phyloP scores from a whole-genome alignment of 2,329 filamentous ascomycete genomes.

The Didymella exigua region DNA sequence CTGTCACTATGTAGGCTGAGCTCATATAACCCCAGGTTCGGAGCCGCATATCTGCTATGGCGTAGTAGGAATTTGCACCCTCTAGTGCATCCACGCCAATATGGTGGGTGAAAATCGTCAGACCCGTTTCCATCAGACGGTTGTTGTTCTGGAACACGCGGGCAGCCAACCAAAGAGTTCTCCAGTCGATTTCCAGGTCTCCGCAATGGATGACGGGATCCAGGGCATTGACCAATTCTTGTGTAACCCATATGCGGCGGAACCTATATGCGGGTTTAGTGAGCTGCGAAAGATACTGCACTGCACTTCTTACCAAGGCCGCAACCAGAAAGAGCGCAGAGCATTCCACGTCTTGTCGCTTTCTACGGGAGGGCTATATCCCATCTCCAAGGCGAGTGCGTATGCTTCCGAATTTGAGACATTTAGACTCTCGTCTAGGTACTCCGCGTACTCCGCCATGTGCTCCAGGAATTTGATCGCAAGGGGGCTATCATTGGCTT shows the following conservation, averaged over 20 bases:
- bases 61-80: not conserved
- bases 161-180: not conserved
- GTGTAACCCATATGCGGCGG: not conserved
- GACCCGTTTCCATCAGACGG: not conserved
- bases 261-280: not conserved
- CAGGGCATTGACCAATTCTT: not conserved
- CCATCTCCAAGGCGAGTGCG: not conserved
- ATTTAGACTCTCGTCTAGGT: not conserved
- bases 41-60: not conserved
- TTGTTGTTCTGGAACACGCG: not conserved
- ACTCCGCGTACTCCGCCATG: not conserved
- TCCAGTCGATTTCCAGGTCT: not conserved
- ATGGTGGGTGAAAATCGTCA: not conserved
- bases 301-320: not conserved
- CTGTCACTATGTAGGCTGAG: not conserved
- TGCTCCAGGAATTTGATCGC: not conserved
- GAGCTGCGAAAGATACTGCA: not conserved
- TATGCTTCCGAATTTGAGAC: not conserved
- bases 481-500: not conserved
- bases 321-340: not conserved
- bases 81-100: not conserved
- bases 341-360: not conserved
- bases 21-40: not conserved
- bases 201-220: not conserved
- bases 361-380: not conserved